A percentile compares a stretch with the other conserved stretches of the same genome.
These are phyloP conservation scores for Tephrocybe sp. DNA, from an alignment of 768 basidiomycete genomes.

Conservation along the genomic window DNA sequence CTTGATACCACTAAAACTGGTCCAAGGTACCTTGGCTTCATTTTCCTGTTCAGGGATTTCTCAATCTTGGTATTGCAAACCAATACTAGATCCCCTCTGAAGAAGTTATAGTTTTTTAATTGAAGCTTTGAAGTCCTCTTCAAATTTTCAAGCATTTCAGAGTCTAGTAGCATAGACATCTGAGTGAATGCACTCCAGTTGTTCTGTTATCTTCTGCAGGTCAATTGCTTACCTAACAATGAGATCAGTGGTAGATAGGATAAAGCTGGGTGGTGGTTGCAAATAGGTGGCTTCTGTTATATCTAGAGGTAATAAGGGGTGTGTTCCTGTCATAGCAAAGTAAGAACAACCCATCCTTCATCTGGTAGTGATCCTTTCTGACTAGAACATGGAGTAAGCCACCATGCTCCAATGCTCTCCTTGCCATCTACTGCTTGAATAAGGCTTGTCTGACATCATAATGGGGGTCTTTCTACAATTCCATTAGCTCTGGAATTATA, in stretches of 20 bases:
- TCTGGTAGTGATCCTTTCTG: slow-evolving; percentile 29
- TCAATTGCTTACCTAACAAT: slow-evolving; percentile 21
- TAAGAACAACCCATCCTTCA: slow-evolving; percentile 31
- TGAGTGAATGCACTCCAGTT: slow-evolving; percentile 13
- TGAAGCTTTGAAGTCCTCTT: slow-evolving; percentile 16
- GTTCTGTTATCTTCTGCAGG: slow-evolving; percentile 20
- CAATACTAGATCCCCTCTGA: slow-evolving; percentile 29
- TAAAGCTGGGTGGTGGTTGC: slow-evolving; percentile 16
- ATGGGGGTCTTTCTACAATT: slow-evolving; percentile 27
- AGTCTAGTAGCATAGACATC: slow-evolving; percentile 14
- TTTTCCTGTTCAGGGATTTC: too few relatives aligned
- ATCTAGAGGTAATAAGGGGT: slow-evolving; percentile 24
- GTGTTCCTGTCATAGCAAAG: slow-evolving; percentile 27
- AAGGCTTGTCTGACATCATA: slow-evolving; percentile 25
- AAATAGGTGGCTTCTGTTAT: slow-evolving; percentile 25
- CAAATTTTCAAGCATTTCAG: slow-evolving; percentile 17
- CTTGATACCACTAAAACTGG: too few relatives aligned
- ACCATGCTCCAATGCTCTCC: slow-evolving; percentile 32
- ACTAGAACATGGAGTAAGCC: slow-evolving; percentile 28
- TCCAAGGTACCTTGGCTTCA: too few relatives aligned
- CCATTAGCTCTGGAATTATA: slow-evolving; percentile 45
- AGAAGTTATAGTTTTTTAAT: slow-evolving; percentile 28
- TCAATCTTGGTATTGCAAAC: too few relatives aligned
- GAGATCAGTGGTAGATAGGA: slow-evolving; percentile 23
- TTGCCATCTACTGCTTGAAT: slow-evolving; percentile 28